Evolutionary conservation across 768 basidiomycete species (phyloP).

Genomic region (Lactifluus subvellereus): DNA sequence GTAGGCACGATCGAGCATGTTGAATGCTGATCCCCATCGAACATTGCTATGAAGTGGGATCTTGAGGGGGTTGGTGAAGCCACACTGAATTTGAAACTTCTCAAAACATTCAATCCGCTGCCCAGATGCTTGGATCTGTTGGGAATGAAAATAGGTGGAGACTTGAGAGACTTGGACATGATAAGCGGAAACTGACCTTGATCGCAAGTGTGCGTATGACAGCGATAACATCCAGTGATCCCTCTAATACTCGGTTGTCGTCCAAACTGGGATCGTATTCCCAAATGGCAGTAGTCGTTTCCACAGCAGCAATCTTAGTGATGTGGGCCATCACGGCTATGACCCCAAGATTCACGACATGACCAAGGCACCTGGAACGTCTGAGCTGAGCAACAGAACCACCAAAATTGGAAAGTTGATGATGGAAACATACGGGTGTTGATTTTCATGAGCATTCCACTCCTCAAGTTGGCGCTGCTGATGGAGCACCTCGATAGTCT

Average conservation of each 20-base stretch:
- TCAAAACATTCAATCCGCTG: no score
- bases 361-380: neutral
- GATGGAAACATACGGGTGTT: neutral
- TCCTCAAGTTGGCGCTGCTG: no score
- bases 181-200: neutral
- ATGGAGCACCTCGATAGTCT: no score
- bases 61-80: no score
- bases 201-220: neutral
- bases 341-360: neutral
- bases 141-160: neutral
- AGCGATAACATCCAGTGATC: neutral
- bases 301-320: neutral
- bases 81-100: no score
- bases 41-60: neutral
- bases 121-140: no score
- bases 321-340: neutral
- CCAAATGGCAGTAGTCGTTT: constrained; percentile 1
- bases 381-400: neutral
- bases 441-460: neutral
- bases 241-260: neutral
- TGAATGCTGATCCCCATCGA: neutral
- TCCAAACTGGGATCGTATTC: neutral
- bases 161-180: neutral
- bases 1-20: neutral
- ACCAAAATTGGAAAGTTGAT: no score